These are phyloP conservation scores for Vitis hybrid DNA, from an alignment of 177 flowering plant species.

Conservation along the genomic window DNA sequence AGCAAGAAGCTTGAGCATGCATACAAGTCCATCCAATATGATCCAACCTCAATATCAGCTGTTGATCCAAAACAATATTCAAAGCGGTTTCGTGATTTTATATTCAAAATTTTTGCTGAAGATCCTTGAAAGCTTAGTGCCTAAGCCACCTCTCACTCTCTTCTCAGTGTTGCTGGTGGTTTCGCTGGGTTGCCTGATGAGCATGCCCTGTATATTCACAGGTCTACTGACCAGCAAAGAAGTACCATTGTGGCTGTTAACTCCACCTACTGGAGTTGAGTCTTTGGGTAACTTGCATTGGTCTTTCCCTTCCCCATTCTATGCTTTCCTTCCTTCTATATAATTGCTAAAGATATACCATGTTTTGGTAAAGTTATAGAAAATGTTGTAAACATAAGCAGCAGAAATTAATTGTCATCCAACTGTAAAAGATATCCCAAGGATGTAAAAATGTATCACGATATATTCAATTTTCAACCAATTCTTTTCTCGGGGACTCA, in stretches of 20 bases:
- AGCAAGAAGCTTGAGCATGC: constrained; percentile 69
- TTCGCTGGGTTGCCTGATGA: too few relatives aligned
- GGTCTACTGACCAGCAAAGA: too few relatives aligned
- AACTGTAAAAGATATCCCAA: not conserved
- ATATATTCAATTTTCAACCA: not conserved
- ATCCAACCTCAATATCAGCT: constrained; percentile 60
- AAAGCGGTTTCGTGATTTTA: constrained; percentile 56
- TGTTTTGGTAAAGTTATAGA: not conserved
- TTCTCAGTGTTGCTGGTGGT: too few relatives aligned
- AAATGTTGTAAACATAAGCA: not conserved
- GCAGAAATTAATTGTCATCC: not conserved
- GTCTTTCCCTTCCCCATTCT: too few relatives aligned
- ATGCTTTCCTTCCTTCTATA: not conserved
- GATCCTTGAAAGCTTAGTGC: constrained; percentile 18
- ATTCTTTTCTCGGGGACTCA: not conserved
- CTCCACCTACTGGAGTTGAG: too few relatives aligned
- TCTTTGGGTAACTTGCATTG: too few relatives aligned
- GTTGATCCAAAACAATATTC: constrained; percentile 60
- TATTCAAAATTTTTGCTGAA: constrained; percentile 39
- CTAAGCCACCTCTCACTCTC: not conserved
- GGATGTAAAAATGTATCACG: not conserved
- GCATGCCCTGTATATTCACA: too few relatives aligned
- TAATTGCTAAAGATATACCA: not conserved
- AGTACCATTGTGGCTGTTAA: too few relatives aligned
- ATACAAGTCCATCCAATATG: constrained; percentile 62